Evolutionary conservation across 2,329 filamentous ascomycete genomes (phyloP).

Genomic region (Alternaria arborescens): DNA sequence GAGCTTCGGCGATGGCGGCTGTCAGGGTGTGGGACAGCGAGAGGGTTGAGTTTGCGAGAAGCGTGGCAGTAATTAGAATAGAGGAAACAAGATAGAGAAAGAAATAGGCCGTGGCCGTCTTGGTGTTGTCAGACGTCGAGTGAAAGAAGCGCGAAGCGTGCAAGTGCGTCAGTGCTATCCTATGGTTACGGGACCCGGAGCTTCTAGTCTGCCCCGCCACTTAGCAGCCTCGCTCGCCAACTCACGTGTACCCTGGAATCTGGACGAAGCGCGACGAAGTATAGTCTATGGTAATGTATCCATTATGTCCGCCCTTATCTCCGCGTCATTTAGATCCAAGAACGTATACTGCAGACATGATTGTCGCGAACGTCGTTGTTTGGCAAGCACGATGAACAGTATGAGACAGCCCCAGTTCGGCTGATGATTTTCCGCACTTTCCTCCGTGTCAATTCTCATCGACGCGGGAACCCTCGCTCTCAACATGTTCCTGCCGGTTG

Average conservation of each 20-base stretch:
- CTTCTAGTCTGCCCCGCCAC: constrained; percentile 22
- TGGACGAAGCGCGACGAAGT: constrained; percentile 14
- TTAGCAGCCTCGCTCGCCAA: constrained; percentile 21
- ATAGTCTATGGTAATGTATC: not conserved
- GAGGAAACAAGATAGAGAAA: not conserved
- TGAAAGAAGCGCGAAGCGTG: constrained; percentile 12
- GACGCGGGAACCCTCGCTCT: not conserved
- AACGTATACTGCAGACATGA: not conserved
- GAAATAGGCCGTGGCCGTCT: constrained; percentile 1
- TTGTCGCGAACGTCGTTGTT: not conserved
- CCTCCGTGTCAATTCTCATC: not conserved
- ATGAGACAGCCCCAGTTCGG: not conserved
- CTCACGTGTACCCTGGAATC: constrained; percentile 18
- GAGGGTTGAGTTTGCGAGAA: not conserved
- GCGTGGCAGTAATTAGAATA: not conserved
- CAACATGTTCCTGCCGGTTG: not conserved
- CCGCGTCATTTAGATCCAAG: not conserved
- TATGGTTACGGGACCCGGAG: constrained; percentile 5
- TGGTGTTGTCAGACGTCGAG: not conserved
- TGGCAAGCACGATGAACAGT: not conserved
- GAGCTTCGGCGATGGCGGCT: not conserved
- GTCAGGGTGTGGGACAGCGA: not conserved
- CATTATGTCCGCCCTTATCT: constrained; percentile 9
- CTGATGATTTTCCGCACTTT: not conserved
- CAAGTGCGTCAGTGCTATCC: constrained; percentile 12